Percentiles rank a stretch among this genome's conserved stretches.
Conservation (phyloP, 75 land plant genomes). For the Cupressus sempervirens region DNA sequence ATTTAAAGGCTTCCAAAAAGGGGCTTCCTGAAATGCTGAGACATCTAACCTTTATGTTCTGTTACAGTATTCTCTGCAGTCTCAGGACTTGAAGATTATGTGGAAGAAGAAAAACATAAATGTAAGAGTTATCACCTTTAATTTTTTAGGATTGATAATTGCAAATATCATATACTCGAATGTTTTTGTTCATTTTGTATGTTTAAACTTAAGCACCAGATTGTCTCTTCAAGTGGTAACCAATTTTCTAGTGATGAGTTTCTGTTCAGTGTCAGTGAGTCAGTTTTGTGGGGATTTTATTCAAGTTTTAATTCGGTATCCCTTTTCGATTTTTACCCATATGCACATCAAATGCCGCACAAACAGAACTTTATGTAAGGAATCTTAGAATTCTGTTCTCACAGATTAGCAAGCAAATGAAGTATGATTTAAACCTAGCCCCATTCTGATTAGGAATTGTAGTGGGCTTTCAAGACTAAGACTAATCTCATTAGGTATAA, state of each 20-base stretch:
- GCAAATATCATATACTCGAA: background rate
- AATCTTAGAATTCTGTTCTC: background rate
- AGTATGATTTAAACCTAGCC: background rate
- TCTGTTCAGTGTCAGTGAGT: background rate
- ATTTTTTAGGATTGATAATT: background rate
- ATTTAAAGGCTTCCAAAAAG: background rate
- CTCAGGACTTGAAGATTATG: conserved; percentile 30
- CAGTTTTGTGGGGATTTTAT: background rate
- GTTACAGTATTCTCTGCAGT: conserved; percentile 63
- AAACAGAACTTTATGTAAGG: background rate
- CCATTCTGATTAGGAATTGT: background rate
- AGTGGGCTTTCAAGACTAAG: background rate
- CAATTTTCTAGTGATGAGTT: background rate
- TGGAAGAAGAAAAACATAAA: conserved; percentile 16
- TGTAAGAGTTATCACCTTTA: conserved; percentile 19
- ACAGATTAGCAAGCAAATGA: background rate
- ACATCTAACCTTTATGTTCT: background rate
- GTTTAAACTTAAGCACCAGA: background rate
- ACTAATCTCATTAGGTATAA: background rate
- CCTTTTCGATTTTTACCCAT: background rate
- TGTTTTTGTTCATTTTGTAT: background rate
- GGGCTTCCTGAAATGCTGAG: background rate
- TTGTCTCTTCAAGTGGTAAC: background rate
- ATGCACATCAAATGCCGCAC: background rate
- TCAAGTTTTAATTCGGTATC: background rate